Evolutionary conservation across 768 basidiomycete species (phyloP), one percentile per base, ranked within the genome.

Genomic region (Mycena galopus): DNA sequence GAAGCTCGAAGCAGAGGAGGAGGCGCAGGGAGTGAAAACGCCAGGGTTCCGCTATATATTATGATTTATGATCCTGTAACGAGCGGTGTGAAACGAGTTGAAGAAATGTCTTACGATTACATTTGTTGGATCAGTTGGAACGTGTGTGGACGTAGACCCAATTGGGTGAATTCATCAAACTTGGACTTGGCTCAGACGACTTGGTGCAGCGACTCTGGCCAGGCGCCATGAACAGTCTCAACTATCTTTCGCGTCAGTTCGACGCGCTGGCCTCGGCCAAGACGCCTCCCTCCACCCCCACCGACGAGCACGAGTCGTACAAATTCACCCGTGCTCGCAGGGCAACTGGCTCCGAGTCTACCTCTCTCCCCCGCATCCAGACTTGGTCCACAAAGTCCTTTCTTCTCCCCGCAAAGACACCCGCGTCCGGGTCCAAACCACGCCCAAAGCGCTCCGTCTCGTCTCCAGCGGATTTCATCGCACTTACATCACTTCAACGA

Each of bases 221-320:
- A 32, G 29, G 29, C 47, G 37, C 57, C 68, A 96, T 96, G 94
- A 95, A 96, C 85, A 93, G 93, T 77, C 89, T 96, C 78, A 86
- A 88, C 21, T 92, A 93, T 83, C 86, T 96, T 72, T 93, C 94
- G 75, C 92, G 92, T 79, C 92, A 94, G 81, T 91, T 94, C 86
- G 93, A 96, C 84, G 90, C 89, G 72, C 84, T 94, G 75, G 91
- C 91, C 69, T 83, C 90, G 10, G 80, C 91, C 59, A 86, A 86
- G 76, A 86, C 90, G 51, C 89, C 90, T 30, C 88, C 92, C 19
- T 87, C 89, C 44, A 89, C 91, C 1, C 88, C 90, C 51, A 82
- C 84, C 55, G 77, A 82, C 55, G 84, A 86, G 30, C 80, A 80
- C 29, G 65, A 79, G 9, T 74, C 81, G 25, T 80, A 82, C 68